These are phyloP conservation scores for Fusarium guadeloupense DNA, from an alignment of 2,329 filamentous ascomycete genomes.

Conservation along the genomic window DNA sequence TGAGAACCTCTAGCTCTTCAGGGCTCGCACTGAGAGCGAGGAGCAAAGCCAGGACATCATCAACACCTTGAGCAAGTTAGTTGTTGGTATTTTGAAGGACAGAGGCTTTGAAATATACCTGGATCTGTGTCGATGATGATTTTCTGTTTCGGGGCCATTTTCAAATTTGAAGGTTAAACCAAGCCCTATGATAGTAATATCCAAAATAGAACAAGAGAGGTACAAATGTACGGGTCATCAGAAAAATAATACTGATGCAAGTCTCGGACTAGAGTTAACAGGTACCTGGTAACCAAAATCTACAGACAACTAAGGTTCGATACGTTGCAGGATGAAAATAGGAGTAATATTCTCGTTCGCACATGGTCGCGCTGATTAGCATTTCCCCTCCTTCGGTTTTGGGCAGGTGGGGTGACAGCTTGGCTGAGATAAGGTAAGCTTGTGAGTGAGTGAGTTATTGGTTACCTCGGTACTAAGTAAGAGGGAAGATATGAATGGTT, in stretches of 20 bases:
- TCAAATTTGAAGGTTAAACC: conserved; percentile 1
- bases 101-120: conserved; percentile 56
- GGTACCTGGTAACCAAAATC: not conserved
- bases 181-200: not conserved
- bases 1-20: conserved; percentile 84
- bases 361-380: not conserved
- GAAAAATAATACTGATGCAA: not conserved
- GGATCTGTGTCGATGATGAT: conserved; percentile 98
- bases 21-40: conserved; percentile 83
- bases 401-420: conserved; percentile 37
- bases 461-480: conserved; percentile 2
- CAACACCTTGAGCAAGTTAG: conserved; percentile 67
- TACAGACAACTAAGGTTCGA: conserved; percentile 7
- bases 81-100: rapidly evolving
- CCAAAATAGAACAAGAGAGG: not conserved
- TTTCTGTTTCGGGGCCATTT: conserved; percentile 72
- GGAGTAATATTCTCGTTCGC: conserved; percentile 1
- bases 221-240: not conserved
- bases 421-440: conserved; percentile 44
- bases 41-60: conserved; percentile 90
- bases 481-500: not conserved
- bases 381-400: conserved; percentile 41
- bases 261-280: not conserved
- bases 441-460: not conserved
- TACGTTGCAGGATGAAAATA: conserved; percentile 7